Base-by-base conservation (phyloP, 108 stramenopile species). In the Fistulifera pelliculosa region DNA sequence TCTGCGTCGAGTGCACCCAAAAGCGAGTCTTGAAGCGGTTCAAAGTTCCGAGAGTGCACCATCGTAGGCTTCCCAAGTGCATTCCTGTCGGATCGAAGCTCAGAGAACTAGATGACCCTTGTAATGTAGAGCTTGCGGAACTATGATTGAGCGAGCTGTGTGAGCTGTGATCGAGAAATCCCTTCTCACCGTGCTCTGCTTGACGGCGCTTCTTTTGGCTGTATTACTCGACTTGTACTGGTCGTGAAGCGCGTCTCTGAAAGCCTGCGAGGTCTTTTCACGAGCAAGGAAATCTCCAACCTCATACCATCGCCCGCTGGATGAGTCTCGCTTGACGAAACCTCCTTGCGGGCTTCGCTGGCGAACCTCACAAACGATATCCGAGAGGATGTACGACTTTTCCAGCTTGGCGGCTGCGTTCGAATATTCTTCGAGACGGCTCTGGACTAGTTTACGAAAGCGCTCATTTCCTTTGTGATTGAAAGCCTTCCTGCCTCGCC, bases 161-260 rank as follows among this genome's bases (percentile, higher is more conserved):
- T 8, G 31, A 35, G 31, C 31, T 35, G 31, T 35, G 31, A 35
- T 35, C 31, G 8, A 35, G 31, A 35, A 6, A 35, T 3, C 31
- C 31, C 31, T 35, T 35, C 8, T 35, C 31, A 35, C 31, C 23
- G 31, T 56, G 56, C 25, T 56, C 54, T 22, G 28, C 26, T 52
- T 57, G 64, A 43, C 57, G 41, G 27, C 73, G 52, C 49, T 61
- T 61, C 52, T 55, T 70, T 72, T 73, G 57, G 71, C 50, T 10
- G 38, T 27, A 27, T 38, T 60, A 43, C 68, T 69, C 1, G 71
- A 69, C 27, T 41, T 31, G 39, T 67, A 60, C 43, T 47, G 21
- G 12, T 52, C 47, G 23, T 60, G 42, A 27, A 67, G 50, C 17
- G 28, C 52, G 47, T 67, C 66, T 8, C 66, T 58, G 25, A 67